Conservation (phyloP, 2,329 filamentous ascomycete genomes). For the Arthrocladium fulminans region DNA sequence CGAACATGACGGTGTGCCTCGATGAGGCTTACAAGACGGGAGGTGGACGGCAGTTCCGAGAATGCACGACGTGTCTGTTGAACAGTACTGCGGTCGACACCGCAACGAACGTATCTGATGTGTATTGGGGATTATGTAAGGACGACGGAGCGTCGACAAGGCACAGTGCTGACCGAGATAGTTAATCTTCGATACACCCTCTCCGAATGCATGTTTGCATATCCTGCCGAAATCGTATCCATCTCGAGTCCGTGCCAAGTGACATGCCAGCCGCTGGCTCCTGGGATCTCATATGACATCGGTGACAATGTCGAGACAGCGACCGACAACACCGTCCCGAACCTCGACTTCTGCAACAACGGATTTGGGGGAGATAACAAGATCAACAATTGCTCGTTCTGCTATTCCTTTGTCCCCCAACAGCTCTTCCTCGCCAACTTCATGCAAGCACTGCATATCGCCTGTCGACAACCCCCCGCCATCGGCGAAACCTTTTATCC, state of each 20-base stretch:
- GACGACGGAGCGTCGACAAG: constrained; percentile 1
- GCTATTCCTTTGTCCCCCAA: constrained; percentile 35
- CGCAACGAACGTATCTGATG: constrained; percentile 32
- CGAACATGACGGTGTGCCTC: constrained; percentile 34
- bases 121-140: constrained; percentile 40
- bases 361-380: constrained; percentile 33
- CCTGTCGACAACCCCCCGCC: constrained; percentile 34
- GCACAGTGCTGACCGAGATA: constrained; percentile 22
- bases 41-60: constrained; percentile 30
- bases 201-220: constrained; percentile 36
- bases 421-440: constrained; percentile 38
- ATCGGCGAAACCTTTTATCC: constrained; percentile 32
- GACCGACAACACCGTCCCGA: constrained; percentile 20
- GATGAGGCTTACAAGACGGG: constrained; percentile 30
- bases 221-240: constrained; percentile 28
- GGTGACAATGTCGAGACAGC: constrained; percentile 27
- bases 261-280: constrained; percentile 29
- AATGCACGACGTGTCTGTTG: constrained; percentile 36
- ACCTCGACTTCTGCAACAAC: constrained; percentile 32
- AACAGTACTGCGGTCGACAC: constrained; percentile 31
- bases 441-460: constrained; percentile 38
- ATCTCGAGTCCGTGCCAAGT: constrained; percentile 38
- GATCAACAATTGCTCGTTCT: constrained; percentile 34
- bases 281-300: constrained; percentile 25
- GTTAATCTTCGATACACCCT: constrained; percentile 40